Evolutionary conservation across 768 basidiomycete genomes (phyloP).

Genomic region (Mycena filopes): DNA sequence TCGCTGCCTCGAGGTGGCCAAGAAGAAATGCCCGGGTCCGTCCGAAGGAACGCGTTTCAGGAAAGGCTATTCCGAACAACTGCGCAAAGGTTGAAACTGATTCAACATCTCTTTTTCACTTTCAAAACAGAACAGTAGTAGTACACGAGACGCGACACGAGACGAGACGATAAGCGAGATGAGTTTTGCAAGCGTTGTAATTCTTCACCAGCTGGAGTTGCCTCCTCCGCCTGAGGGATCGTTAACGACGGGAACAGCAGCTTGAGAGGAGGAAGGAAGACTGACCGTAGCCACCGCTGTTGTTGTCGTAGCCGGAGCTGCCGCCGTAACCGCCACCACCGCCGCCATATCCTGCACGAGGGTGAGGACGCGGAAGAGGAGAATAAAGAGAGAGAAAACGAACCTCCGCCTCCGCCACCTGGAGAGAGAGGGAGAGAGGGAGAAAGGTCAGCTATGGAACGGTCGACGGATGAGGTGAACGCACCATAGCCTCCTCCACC

Average conservation of each 20-base stretch:
- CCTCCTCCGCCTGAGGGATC: constrained; percentile 1
- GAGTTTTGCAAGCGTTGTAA: neutral
- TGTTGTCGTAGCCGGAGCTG: constrained; percentile 39
- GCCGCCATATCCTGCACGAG: neutral
- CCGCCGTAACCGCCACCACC: constrained; percentile 44
- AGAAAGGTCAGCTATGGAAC: no score
- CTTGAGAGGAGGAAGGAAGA: neutral
- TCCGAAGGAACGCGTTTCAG: neutral
- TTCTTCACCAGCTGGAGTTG: neutral
- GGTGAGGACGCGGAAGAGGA: constrained; percentile 5
- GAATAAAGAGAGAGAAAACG: constrained; percentile 34
- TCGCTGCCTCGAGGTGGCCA: constrained; percentile 13
- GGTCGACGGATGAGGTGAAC: no score
- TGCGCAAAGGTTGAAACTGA: neutral
- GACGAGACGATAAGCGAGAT: neutral
- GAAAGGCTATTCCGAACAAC: neutral
- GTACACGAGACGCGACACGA: neutral
- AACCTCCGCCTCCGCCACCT: constrained; percentile 60
- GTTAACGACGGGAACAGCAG: neutral
- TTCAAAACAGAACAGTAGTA: neutral
- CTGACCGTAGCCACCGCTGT: constrained; percentile 39
- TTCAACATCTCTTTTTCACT: neutral
- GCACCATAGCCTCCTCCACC: no score
- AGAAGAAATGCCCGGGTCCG: neutral
- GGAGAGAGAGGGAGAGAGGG: neutral